Base-by-base conservation (phyloP, 495 filamentous ascomycete species). In the Aspergillus kassunensis region DNA sequence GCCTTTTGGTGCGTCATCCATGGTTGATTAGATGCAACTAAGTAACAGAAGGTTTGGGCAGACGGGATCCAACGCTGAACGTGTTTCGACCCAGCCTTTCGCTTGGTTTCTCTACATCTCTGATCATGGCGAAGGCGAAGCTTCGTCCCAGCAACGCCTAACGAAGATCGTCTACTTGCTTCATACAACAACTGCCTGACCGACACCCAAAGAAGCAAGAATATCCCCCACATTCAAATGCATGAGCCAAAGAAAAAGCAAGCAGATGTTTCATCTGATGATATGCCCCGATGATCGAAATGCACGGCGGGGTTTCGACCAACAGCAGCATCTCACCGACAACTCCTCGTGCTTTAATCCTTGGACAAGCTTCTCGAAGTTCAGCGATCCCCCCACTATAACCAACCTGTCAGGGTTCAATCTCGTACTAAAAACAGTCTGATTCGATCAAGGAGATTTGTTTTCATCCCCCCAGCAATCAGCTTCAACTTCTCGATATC, bases 331-430 rank as follows among this genome's bases (percentile, higher is more conserved):
- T 8, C 30, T 40, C 39, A 55, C 43, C 48, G 36, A 59, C 46
- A 44, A 12, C 37, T 15, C 33, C 34, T 49, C 42, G 29, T 42
- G 19, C 21, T 40, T 49, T 34, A 18, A 44, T 53, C 44, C 49
- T 49, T 48, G 53, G 59, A 55, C 59, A 62, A 62, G 59, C 59
- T 62, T 62, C 59, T 25, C 42, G 40, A 44, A 44, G 55, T 52
- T 55, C 59, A 62, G 50, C 56, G 59, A 62, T 57, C 13, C 51
- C 56, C 54, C 55, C 55, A 62, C 53, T 35, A 33, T 41, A 19
- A 34, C 42, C 51, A 54, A 24, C 16, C 46, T 46, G 24, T 16
- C 40, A 36, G 20, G 40, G 31, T 20, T 23, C 24, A 1, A 33
- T 31, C 11, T 13, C 37, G 37, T 33, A 37, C 42, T 13, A 24